Conservation (phyloP, 2,329 filamentous ascomycete species). For the Stagonosporopsis tanaceti region DNA sequence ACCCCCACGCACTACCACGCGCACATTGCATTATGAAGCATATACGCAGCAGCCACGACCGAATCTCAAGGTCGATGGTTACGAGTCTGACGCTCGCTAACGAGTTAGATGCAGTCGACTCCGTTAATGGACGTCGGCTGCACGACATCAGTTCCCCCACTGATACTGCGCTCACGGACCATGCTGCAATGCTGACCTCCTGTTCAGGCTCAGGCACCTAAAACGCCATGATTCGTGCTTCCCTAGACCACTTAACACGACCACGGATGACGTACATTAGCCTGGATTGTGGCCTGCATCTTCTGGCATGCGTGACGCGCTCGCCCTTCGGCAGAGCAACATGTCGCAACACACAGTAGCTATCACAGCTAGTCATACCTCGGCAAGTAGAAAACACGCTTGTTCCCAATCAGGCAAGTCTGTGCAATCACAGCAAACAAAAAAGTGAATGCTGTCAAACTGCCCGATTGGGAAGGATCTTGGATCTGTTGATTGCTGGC, state of each 20-base stretch:
- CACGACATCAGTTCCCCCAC: not conserved
- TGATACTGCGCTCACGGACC: not conserved
- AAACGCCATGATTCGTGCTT: constrained; percentile 1
- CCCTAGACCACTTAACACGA: constrained; percentile 1
- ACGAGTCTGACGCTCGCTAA: not conserved
- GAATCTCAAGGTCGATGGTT: not conserved
- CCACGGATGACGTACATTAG: constrained; percentile 5
- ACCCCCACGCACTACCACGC: constrained; percentile 22
- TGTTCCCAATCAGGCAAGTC: not conserved
- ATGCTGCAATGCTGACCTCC: not conserved
- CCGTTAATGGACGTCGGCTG: not conserved
- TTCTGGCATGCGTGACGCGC: not conserved
- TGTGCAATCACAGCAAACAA: not conserved
- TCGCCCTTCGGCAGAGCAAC: not conserved
- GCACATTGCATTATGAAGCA: not conserved
- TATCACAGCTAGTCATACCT: not conserved
- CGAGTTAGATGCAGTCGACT: no score
- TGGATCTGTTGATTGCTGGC: not conserved
- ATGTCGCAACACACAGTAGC: not conserved
- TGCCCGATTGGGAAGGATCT: not conserved
- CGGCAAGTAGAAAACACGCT: not conserved
- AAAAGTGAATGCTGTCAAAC: not conserved
- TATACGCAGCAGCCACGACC: not conserved
- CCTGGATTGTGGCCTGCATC: not conserved
- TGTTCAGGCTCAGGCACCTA: not conserved